Conservation (phyloP, 2,329 filamentous ascomycete species). For the Fusarium clavum region DNA sequence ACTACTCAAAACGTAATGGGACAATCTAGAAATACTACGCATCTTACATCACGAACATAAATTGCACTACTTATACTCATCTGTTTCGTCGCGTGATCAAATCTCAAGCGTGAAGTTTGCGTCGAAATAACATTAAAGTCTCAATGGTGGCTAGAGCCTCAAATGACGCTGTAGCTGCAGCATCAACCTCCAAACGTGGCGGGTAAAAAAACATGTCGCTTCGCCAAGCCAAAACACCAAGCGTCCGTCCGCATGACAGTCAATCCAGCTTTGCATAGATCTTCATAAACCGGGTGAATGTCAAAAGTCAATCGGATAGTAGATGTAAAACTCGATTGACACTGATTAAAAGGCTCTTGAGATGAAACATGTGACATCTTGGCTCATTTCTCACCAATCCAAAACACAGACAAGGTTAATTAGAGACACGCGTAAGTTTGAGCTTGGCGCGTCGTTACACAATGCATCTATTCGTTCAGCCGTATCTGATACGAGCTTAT, state of each 20-base stretch:
- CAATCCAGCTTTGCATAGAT: background rate
- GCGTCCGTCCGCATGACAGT: background rate
- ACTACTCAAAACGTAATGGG: too few species aligned
- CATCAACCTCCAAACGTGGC: background rate
- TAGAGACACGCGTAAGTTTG: constrained; percentile 22
- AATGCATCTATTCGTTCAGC: background rate
- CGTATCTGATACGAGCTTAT: background rate
- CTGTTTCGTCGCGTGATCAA: too few species aligned
- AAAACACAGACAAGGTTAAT: constrained; percentile 19
- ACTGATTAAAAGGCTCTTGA: background rate
- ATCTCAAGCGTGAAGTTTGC: too few species aligned
- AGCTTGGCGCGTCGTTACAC: constrained; percentile 9
- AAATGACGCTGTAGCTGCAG: background rate
- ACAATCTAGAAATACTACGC: too few species aligned
- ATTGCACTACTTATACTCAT: too few species aligned
- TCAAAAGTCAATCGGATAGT: background rate
- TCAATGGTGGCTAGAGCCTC: background rate
- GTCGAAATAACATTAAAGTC: background rate
- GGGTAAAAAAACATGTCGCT: background rate
- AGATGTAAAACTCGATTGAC: background rate
- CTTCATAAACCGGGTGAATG: background rate
- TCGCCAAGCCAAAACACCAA: background rate
- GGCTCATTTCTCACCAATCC: constrained; percentile 11
- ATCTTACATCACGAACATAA: too few species aligned
- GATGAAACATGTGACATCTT: constrained; percentile 24